Evolutionary conservation across 2,329 filamentous ascomycete genomes (phyloP).

Genomic region (Atkinsonella texensis): DNA sequence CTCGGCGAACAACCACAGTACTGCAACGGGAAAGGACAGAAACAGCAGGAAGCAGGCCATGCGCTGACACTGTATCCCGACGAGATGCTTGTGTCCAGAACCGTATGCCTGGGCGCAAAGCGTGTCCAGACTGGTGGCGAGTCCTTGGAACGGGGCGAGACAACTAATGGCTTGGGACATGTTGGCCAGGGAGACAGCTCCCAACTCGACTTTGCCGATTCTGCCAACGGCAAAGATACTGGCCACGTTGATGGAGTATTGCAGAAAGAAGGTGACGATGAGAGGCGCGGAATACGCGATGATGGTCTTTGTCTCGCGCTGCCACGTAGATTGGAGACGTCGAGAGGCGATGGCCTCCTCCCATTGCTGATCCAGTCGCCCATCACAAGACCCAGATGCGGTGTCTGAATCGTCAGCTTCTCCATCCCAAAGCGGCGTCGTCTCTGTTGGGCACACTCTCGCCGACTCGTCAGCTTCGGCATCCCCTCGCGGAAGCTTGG

Average conservation of each 20-base stretch:
- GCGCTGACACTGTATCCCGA: slow-evolving; percentile 69
- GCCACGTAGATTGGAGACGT: slow-evolving; percentile 81
- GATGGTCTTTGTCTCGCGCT: slow-evolving; percentile 75
- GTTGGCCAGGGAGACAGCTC: slow-evolving; percentile 37
- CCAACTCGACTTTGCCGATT: slow-evolving; percentile 51
- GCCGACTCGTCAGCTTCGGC: slow-evolving; percentile 28
- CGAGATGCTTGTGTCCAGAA: slow-evolving; percentile 77
- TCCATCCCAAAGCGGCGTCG: slow-evolving; percentile 26
- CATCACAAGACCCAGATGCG: slow-evolving; percentile 36
- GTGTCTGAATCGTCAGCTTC: slow-evolving; percentile 8
- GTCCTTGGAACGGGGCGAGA: slow-evolving; percentile 67
- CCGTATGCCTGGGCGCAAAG: slow-evolving; percentile 91
- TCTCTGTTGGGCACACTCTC: slow-evolving; percentile 24
- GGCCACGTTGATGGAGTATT: slow-evolving; percentile 75
- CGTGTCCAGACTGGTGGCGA: slow-evolving; percentile 83
- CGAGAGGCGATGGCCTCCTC: slow-evolving; percentile 73
- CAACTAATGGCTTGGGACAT: slow-evolving; percentile 76
- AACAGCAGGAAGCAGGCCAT: slow-evolving; percentile 69
- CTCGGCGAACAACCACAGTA: slow-evolving; percentile 60
- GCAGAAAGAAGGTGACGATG: slow-evolving; percentile 60
- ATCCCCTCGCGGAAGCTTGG: slow-evolving; percentile 31
- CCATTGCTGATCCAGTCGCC: slow-evolving; percentile 57
- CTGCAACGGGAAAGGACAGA: slow-evolving; percentile 58
- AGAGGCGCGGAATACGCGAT: slow-evolving; percentile 58
- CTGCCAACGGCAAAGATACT: slow-evolving; percentile 70